Conservation (phyloP, 768 basidiomycete species). For the Psilocybe tampanensis region DNA sequence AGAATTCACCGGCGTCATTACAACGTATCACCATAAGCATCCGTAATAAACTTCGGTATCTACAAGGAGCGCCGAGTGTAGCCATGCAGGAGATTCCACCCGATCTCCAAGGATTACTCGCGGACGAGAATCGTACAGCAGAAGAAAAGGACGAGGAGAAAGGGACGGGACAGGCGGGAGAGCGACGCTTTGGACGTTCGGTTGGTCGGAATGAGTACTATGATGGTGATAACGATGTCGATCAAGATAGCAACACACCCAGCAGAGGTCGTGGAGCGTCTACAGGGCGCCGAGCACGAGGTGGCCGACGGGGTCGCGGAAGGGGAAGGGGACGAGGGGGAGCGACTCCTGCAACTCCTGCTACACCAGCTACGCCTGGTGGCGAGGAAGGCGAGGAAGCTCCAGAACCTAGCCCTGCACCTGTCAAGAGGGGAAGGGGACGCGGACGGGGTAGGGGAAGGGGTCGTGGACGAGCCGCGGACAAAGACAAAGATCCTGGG, state of each 20-base stretch:
- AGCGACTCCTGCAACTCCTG: conserved; percentile 16
- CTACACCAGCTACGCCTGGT: conserved; percentile 14
- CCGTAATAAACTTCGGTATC: conserved; percentile 85
- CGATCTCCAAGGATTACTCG: conserved; percentile 77
- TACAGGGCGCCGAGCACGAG: conserved; percentile 25
- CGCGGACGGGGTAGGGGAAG: conserved; percentile 37
- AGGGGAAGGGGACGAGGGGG: conserved; percentile 27
- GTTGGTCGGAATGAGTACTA: conserved; percentile 69
- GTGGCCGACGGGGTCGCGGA: conserved; percentile 28
- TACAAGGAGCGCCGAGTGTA: conserved; percentile 96
- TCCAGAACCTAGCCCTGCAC: conserved; percentile 12
- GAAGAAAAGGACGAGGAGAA: conserved; percentile 76
- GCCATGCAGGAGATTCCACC: conserved; percentile 97
- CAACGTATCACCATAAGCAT: conserved; percentile 88
- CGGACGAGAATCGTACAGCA: conserved; percentile 65
- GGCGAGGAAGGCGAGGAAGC: conserved; percentile 22
- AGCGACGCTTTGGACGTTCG: conserved; percentile 54
- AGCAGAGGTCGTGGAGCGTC: conserved; percentile 22
- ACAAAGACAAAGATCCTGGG: conserved; percentile 20
- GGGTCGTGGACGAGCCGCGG: conserved; percentile 35
- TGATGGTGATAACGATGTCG: conserved; percentile 72
- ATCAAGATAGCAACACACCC: conserved; percentile 38
- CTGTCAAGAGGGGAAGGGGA: conserved; percentile 33
- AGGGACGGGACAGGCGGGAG: conserved; percentile 56
- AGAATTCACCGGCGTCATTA: conserved; percentile 80